These are phyloP conservation scores for Pichia sporocuriosa DNA, from an alignment of 805 yeast genomes.

Conservation along the genomic window DNA sequence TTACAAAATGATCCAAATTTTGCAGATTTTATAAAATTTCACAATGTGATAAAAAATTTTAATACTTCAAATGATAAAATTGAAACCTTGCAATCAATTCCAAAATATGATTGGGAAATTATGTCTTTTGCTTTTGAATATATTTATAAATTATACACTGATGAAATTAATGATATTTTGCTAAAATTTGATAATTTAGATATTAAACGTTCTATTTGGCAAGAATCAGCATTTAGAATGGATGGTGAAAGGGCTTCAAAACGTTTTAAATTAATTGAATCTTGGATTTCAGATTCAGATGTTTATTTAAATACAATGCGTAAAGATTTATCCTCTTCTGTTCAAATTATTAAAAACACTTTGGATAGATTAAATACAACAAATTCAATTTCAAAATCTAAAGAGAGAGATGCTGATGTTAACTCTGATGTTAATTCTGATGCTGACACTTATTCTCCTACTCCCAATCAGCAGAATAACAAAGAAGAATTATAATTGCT, in stretches of 20 bases:
- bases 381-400: no score
- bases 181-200: constrained; percentile 20
- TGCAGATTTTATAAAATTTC: constrained; percentile 3
- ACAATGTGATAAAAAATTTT: constrained; percentile 1
- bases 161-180: constrained; percentile 18
- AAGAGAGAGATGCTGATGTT: no score
- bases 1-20: constrained; percentile 8
- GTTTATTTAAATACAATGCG: constrained; percentile 12
- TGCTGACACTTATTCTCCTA: no score
- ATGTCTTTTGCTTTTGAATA: constrained; percentile 19
- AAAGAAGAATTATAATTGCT: no score
- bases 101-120: constrained; percentile 22
- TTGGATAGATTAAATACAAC: constrained; percentile 12
- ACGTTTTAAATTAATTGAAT: constrained; percentile 14
- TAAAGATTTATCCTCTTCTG: constrained; percentile 16
- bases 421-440: no score
- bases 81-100: constrained; percentile 10
- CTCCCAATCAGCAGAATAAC: no score
- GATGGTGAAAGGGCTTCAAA: constrained; percentile 20
- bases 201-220: constrained; percentile 21
- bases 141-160: constrained; percentile 19
- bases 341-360: constrained; percentile 20
- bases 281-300: constrained; percentile 18
- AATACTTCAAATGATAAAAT: neutral
- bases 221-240: constrained; percentile 20